Percentiles rank a stretch among this genome's conserved stretches.
These are phyloP conservation scores for Parietaria judaica DNA, from an alignment of 306 rosid genomes.

Conservation along the genomic window DNA sequence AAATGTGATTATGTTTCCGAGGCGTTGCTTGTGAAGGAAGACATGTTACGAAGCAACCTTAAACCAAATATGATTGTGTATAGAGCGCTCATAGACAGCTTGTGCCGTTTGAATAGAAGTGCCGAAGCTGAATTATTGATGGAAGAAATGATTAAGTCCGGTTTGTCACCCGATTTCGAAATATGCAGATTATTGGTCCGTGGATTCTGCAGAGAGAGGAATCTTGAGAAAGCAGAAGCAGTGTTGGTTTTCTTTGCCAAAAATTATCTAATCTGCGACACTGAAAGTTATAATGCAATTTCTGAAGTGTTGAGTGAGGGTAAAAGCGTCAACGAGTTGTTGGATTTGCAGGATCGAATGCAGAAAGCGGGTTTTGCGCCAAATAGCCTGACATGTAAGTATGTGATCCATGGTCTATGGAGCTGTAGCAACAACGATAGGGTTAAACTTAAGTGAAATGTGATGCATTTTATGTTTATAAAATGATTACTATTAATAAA, in stretches of 20 bases:
- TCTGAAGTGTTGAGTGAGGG: conserved; percentile 39
- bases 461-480: too few relatives aligned
- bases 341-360: conserved; percentile 69
- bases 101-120: conserved; percentile 42
- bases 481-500: too few relatives aligned
- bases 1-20: conserved; percentile 34
- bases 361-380: conserved; percentile 60
- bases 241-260: conserved; percentile 45
- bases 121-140: conserved; percentile 48
- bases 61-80: conserved; percentile 39
- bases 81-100: conserved; percentile 40
- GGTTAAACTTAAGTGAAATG: too few relatives aligned
- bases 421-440: conserved; percentile 11
- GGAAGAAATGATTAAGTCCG: conserved; percentile 55
- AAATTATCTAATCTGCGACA: conserved; percentile 52
- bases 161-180: conserved; percentile 42
- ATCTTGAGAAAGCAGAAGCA: conserved; percentile 51
- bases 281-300: conserved; percentile 62
- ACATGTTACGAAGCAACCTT: conserved; percentile 31
- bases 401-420: conserved; percentile 60
- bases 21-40: conserved; percentile 44
- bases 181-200: conserved; percentile 43
- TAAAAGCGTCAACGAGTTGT: conserved; percentile 47
- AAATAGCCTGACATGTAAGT: conserved; percentile 53
- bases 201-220: conserved; percentile 55